Evolutionary conservation across 2,329 filamentous ascomycete genomes (phyloP).

Genomic region (Xylaria sp.): DNA sequence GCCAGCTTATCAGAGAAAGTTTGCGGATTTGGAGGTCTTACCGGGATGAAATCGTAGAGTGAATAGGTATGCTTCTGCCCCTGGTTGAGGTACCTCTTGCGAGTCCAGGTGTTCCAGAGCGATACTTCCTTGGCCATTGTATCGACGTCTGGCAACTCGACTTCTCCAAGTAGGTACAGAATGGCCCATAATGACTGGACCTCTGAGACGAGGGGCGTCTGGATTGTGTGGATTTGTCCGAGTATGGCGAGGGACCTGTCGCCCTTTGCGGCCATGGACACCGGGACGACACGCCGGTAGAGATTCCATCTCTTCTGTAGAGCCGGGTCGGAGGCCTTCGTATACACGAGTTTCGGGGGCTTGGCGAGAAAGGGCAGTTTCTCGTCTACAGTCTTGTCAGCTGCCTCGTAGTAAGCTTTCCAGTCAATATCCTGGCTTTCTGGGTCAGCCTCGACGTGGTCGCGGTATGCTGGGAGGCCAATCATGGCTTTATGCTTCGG

Average conservation of each 20-base stretch:
- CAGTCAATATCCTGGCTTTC: conserved; percentile 37
- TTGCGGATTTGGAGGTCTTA: conserved; percentile 30
- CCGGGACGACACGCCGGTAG: conserved; percentile 39
- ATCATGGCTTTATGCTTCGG: conserved; percentile 37
- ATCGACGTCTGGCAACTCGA: conserved; percentile 45
- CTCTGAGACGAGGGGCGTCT: conserved; percentile 47
- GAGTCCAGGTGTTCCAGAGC: conserved; percentile 49
- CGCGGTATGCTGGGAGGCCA: conserved; percentile 40
- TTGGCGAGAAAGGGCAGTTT: conserved; percentile 43
- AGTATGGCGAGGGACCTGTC: conserved; percentile 47
- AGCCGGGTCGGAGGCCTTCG: conserved; percentile 30
- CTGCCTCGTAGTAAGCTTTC: conserved; percentile 39
- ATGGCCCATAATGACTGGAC: conserved; percentile 50
- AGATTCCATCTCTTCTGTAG: conserved; percentile 42
- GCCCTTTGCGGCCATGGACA: conserved; percentile 39
- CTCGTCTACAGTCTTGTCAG: conserved; percentile 40
- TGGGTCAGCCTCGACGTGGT: conserved; percentile 4
- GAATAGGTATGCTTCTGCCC: conserved; percentile 47
- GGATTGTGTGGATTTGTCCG: conserved; percentile 47
- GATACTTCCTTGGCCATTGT: conserved; percentile 48
- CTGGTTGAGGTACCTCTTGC: conserved; percentile 46
- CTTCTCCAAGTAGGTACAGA: conserved; percentile 46
- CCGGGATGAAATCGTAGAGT: conserved; percentile 48
- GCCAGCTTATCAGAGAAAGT: neutral
- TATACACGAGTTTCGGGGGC: conserved; percentile 34